These are phyloP conservation scores for Senecio squalidus DNA, from an alignment of 140 eudicot species.

Conservation along the genomic window DNA sequence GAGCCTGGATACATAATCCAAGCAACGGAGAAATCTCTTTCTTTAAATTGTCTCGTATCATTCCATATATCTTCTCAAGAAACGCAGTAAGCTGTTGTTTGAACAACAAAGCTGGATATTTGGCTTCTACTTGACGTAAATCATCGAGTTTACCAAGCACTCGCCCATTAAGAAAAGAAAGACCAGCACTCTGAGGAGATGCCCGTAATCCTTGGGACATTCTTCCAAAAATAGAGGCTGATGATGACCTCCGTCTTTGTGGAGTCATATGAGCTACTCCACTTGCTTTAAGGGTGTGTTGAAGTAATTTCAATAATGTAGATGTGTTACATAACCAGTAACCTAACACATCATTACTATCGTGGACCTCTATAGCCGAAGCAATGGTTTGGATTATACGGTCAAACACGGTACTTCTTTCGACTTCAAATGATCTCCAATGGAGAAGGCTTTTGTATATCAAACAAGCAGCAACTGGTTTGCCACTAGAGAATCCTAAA, in stretches of 20 bases:
- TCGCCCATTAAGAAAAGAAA: too few relatives aligned
- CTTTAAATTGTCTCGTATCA: slow-evolving; percentile 88
- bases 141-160: slow-evolving; percentile 84
- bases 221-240: slow-evolving; percentile 95
- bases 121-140: slow-evolving; percentile 92
- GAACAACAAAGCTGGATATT: slow-evolving; percentile 79
- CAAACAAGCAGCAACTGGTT: slow-evolving; percentile 89
- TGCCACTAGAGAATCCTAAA: slow-evolving; percentile 93
- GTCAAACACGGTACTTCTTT: slow-evolving; percentile 83
- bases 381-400: slow-evolving; percentile 88
- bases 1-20: slow-evolving; percentile 96
- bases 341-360: slow-evolving; percentile 73
- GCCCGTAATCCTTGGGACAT: slow-evolving; percentile 92
- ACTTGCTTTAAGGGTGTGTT: slow-evolving; percentile 96
- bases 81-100: slow-evolving; percentile 83
- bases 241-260: slow-evolving; percentile 84
- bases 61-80: slow-evolving; percentile 96
- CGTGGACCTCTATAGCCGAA: slow-evolving; percentile 85
- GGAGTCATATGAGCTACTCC: slow-evolving; percentile 99
- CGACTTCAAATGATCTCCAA: slow-evolving; percentile 99
- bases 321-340: slow-evolving; percentile 94
- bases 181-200: slow-evolving; percentile 80
- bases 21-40: slow-evolving; percentile 96
- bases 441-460: slow-evolving; percentile 95
- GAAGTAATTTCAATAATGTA: slow-evolving; percentile 76